Evolutionary conservation across 1,284 basidiomycete genomes (phyloP).

Genomic region (Trametes versicolor): DNA sequence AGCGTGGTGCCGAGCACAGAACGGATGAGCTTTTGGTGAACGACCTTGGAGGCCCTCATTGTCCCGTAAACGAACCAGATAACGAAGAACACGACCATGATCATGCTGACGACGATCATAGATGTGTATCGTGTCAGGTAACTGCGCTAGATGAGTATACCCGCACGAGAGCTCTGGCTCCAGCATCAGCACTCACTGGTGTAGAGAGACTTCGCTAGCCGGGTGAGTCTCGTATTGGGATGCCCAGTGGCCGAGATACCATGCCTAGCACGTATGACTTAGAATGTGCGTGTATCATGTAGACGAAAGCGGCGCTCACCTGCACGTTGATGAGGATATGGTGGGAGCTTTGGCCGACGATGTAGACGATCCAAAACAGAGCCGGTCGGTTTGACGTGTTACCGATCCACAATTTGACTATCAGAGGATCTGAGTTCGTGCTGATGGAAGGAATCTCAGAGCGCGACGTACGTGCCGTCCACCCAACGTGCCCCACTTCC

Average conservation of each 20-base stretch:
- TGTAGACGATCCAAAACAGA: slow-evolving; percentile 48
- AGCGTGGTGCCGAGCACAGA: slow-evolving; percentile 66
- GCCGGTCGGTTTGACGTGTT: slow-evolving; percentile 43
- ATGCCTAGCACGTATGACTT: slow-evolving; percentile 23
- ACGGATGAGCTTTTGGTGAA: slow-evolving; percentile 65
- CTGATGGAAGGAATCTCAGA: neutral
- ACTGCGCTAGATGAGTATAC: slow-evolving; percentile 32
- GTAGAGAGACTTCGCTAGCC: slow-evolving; percentile 36
- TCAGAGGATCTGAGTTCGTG: neutral
- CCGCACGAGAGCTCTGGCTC: slow-evolving; percentile 5
- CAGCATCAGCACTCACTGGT: slow-evolving; percentile 31
- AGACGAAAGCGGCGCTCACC: slow-evolving; percentile 6
- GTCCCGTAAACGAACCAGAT: slow-evolving; percentile 52
- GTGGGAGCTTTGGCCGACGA: slow-evolving; percentile 12
- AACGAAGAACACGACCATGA: slow-evolving; percentile 42
- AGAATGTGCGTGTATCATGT: slow-evolving; percentile 12
- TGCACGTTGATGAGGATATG: slow-evolving; percentile 22
- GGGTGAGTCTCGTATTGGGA: slow-evolving; percentile 44
- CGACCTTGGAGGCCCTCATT: slow-evolving; percentile 60
- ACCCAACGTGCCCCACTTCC: slow-evolving; percentile 63
- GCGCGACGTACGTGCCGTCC: slow-evolving; percentile 49
- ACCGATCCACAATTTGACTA: slow-evolving; percentile 43
- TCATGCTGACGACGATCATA: slow-evolving; percentile 45
- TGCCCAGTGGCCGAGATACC: slow-evolving; percentile 46
- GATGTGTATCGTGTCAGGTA: slow-evolving; percentile 56